Percentiles rank a stretch among this genome's conserved stretches.
Conservation (phyloP, 345 rosid genomes). For the Eucalyptus curtisii region DNA sequence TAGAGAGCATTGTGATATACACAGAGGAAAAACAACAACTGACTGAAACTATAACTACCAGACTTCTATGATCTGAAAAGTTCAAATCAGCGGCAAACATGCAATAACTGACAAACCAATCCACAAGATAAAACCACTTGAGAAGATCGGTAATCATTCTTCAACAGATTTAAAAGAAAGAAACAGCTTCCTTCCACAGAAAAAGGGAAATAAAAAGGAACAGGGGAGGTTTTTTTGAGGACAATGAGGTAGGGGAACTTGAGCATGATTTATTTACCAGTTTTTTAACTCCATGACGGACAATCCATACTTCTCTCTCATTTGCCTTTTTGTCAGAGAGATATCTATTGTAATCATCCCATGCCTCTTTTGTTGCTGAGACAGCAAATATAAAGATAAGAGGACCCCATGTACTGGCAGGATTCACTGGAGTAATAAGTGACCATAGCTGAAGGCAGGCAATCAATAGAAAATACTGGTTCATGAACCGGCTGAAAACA, state of each 20-base stretch:
- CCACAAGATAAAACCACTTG: not conserved
- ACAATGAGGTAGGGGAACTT: not conserved
- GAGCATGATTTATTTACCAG: conserved; percentile 40
- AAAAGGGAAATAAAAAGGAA: not conserved
- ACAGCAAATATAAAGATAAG: conserved; percentile 88
- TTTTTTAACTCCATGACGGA: conserved; percentile 55
- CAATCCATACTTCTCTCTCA: conserved; percentile 96
- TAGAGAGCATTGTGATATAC: not conserved
- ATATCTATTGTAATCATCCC: conserved; percentile 98
- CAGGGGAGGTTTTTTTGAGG: not conserved
- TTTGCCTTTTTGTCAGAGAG: conserved; percentile 94
- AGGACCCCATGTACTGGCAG: conserved; percentile 99
- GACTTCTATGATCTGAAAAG: not conserved
- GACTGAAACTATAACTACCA: not conserved
- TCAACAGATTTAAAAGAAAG: not conserved
- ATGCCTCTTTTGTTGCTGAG: conserved; percentile 97
- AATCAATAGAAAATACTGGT: conserved; percentile 96
- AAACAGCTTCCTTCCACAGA: not conserved
- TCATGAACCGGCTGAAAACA: conserved; percentile 93
- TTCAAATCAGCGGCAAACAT: not conserved
- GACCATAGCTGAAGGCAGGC: conserved; percentile 99
- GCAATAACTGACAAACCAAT: not conserved
- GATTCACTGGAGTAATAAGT: conserved; percentile 97
- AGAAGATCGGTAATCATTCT: not conserved
- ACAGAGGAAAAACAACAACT: not conserved